Evolutionary conservation across 352 stramenopile species (phyloP).

Genomic region (Lagenidium sp.): DNA sequence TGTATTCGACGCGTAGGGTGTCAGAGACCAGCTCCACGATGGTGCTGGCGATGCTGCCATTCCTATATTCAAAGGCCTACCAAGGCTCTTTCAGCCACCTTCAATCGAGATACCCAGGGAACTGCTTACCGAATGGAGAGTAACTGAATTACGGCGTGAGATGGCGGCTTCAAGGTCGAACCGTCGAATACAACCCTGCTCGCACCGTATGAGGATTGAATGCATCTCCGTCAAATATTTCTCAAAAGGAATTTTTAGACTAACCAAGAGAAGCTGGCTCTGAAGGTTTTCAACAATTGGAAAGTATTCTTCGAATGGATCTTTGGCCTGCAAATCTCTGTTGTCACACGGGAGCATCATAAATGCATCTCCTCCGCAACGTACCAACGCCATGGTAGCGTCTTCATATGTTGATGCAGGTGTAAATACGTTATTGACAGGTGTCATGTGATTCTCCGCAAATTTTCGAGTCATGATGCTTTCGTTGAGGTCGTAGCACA

Average conservation of each 20-base stretch:
- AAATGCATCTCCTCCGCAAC: background rate
- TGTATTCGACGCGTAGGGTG: conserved; percentile 59
- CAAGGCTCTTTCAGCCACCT: no score
- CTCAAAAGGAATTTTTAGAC: no score
- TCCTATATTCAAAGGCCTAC: conserved; percentile 55
- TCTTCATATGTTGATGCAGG: conserved; percentile 67
- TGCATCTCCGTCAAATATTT: background rate
- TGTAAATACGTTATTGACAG: conserved; percentile 45
- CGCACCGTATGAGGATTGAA: background rate
- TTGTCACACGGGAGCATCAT: background rate
- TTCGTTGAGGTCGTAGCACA: conserved; percentile 82
- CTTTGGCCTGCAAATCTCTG: conserved; percentile 32
- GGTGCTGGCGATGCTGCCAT: conserved; percentile 44
- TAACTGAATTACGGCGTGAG: conserved; percentile 55
- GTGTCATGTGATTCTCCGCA: conserved; percentile 59
- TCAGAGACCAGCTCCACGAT: conserved; percentile 66
- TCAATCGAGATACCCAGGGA: no score
- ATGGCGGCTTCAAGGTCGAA: conserved; percentile 74
- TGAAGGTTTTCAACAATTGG: conserved; percentile 59
- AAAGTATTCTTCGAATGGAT: conserved; percentile 77
- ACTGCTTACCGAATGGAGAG: conserved; percentile 48
- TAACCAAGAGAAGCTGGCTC: conserved; percentile 38
- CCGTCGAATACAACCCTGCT: conserved; percentile 52
- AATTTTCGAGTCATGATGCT: conserved; percentile 58
- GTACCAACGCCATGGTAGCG: conserved; percentile 53